Base-by-base conservation (phyloP, 2,329 filamentous ascomycete species). In the Aureobasidium namibiae region DNA sequence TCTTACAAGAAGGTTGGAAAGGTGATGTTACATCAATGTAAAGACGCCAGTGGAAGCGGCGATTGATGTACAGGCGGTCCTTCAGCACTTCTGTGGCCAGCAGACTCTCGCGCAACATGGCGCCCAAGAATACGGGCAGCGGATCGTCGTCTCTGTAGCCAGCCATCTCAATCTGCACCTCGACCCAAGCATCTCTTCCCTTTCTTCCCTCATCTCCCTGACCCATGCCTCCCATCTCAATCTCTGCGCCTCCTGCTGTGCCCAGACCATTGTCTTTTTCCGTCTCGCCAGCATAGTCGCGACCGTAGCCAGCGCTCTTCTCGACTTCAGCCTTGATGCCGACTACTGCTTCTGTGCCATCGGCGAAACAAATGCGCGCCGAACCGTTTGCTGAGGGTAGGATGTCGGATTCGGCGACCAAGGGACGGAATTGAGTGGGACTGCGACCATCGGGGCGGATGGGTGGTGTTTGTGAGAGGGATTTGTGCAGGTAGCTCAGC, bases 291-390 rank as follows among this genome's bases (percentile, higher is more conserved):
- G 65, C 66, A 52, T 65, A 54, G 18, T 52, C 61, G 46, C 63
- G 63, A 63, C 67, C 66, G 64, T 50, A 45, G 23, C 54, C 45
- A 34, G 63, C 67, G 18, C 87, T 90, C 76, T 83, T 86, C 73
- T 96, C 91, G 4, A 97, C 89, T 75, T 97, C 92, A 0, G 90
- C 91, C 76, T 97, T 99, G 62, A 96, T 87, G 46, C 94, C 94
- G 6, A 96, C 94, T 62, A 99, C 87, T 7, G 94, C 94, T 74
- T 99, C 94, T 1, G 91, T 95, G 53, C 94, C 94, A 72, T 99
- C 94, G 3, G 91, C 86, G 71, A 97, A 95, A 65, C 92, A 95
- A 48, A 99, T 88, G 34, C 95, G 85, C 61, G 94, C 92, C 73
- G 89, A 95, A 62, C 94, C 94, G 69, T 97, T 95, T 16, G 92